These are phyloP conservation scores for Yarrowia hollandica DNA, from an alignment of 805 yeast genomes.

Conservation along the genomic window DNA sequence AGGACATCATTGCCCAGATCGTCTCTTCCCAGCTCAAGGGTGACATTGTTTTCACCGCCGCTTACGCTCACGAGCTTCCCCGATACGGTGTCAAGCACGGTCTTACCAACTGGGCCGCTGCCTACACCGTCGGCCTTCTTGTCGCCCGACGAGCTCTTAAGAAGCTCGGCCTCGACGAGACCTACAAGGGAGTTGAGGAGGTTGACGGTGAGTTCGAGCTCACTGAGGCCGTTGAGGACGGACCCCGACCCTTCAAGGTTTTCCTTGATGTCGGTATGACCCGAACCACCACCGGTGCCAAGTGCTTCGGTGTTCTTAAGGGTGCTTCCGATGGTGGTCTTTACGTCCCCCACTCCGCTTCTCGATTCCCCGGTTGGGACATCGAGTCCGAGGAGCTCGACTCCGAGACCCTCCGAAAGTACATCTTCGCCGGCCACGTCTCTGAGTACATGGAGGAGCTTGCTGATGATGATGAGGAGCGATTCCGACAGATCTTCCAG, in stretches of 20 bases:
- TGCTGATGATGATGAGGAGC: constrained; percentile 99
- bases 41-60: constrained; percentile 93
- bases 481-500: constrained; percentile 94
- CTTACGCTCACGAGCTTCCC: constrained; percentile 99
- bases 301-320: constrained; percentile 98
- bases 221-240: constrained; percentile 99
- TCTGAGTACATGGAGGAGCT: constrained; percentile 99
- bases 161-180: constrained; percentile 97
- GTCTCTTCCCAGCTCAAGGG: constrained; percentile 96
- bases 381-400: constrained; percentile 97
- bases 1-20: constrained; percentile 97
- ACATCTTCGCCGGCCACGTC: constrained; percentile 99
- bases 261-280: constrained; percentile 98
- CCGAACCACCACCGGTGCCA: constrained; percentile 99
- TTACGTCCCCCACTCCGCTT: constrained; percentile 98
- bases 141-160: constrained; percentile 98
- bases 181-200: constrained; percentile 98
- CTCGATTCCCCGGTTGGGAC: constrained; percentile 99
- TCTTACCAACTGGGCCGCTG: constrained; percentile 99
- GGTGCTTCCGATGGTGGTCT: constrained; percentile 99
- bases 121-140: constrained; percentile 97
- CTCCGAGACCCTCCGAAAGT: constrained; percentile 94
- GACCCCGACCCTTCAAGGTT: constrained; percentile 99
- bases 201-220: constrained; percentile 98
- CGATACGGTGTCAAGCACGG: constrained; percentile 96